Evolutionary conservation across 2,329 filamentous ascomycete species (phyloP).

Genomic region (Blastomyces silverae): DNA sequence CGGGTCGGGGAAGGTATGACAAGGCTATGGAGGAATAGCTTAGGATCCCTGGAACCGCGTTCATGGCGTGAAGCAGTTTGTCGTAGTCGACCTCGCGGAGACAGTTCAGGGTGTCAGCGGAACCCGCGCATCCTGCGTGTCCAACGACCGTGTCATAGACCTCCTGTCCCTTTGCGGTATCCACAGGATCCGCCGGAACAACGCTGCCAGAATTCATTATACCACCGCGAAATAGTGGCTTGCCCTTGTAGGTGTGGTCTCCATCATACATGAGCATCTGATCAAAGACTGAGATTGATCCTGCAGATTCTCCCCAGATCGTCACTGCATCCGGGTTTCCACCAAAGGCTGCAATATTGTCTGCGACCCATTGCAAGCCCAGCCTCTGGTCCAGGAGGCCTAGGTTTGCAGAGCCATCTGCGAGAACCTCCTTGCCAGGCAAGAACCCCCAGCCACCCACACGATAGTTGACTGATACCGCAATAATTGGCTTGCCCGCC

Average conservation of each 20-base stretch:
- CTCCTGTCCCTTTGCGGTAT: constrained; percentile 58
- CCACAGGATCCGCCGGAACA: constrained; percentile 56
- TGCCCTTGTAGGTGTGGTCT: constrained; percentile 65
- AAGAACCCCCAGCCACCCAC: constrained; percentile 68
- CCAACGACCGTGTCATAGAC: constrained; percentile 46
- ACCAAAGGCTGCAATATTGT: constrained; percentile 70
- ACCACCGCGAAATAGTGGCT: constrained; percentile 64
- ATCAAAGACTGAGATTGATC: constrained; percentile 65
- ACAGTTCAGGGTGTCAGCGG: constrained; percentile 43
- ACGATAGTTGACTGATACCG: constrained; percentile 72
- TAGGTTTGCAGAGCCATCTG: constrained; percentile 62
- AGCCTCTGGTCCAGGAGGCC: constrained; percentile 67
- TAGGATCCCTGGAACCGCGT: constrained; percentile 62
- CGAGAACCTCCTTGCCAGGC: constrained; percentile 59
- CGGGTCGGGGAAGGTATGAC: constrained; percentile 67
- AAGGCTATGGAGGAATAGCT: constrained; percentile 63
- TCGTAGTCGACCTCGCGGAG: constrained; percentile 44
- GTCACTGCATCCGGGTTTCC: constrained; percentile 73
- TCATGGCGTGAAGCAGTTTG: constrained; percentile 55
- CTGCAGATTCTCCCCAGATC: constrained; percentile 69
- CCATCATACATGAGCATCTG: constrained; percentile 70
- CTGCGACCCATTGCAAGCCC: constrained; percentile 67
- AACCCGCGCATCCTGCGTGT: constrained; percentile 41
- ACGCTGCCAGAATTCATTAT: constrained; percentile 71
- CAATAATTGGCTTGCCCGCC: constrained; percentile 60